These are phyloP conservation scores for Rhytidiadelphus loreus DNA, from an alignment of 225 moss, liverwort and hornwort genomes.

Conservation along the genomic window DNA sequence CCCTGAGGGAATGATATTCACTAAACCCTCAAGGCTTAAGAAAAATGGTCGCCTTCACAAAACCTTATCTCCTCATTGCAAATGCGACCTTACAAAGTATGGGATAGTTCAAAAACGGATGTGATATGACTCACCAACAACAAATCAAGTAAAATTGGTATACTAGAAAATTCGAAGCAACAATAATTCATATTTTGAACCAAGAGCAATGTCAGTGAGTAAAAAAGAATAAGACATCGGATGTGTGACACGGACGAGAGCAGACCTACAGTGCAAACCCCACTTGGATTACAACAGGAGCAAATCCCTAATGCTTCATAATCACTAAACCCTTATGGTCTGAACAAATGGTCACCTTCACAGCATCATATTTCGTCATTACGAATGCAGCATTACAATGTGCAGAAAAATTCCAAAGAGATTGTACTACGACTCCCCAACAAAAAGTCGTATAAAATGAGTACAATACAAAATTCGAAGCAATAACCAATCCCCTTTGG, in stretches of 20 bases:
- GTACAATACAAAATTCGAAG: not conserved
- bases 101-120: not conserved
- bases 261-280: not conserved
- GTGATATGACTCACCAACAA: not conserved
- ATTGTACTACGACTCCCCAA: not conserved
- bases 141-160: not conserved
- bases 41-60: not conserved
- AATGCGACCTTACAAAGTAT: not conserved
- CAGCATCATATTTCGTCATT: not conserved
- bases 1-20: not conserved
- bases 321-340: not conserved
- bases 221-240: not conserved
- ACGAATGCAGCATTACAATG: not conserved
- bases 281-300: not conserved
- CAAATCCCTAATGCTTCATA: not conserved
- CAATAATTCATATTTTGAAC: not conserved
- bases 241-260: not conserved
- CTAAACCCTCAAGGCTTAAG: not conserved
- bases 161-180: not conserved
- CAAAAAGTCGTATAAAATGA: not conserved
- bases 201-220: not conserved
- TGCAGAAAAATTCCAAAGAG: not conserved
- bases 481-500: not conserved
- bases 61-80: not conserved
- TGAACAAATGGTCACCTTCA: not conserved